Base-by-base conservation (phyloP, 1,139 yeast species). In the Maudiozyma humilis region DNA sequence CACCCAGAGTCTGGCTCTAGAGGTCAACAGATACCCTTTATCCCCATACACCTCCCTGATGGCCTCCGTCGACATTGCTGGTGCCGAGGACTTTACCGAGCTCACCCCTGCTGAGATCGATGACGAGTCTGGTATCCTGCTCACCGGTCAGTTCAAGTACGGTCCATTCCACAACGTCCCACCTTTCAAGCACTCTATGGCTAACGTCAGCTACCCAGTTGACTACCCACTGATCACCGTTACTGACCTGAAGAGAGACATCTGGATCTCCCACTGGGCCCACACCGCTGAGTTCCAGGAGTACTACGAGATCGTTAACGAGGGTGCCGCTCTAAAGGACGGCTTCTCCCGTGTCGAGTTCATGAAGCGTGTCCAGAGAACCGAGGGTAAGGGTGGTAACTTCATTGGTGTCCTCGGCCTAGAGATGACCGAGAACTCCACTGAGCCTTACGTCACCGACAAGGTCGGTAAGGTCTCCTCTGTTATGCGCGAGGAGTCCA, bases 381-480 rank as follows among this genome's bases (percentile, higher is more conserved):
- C 34, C 25, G 27, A 38, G 36, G 41, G 40, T 35, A 31, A 35
- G 32, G 42, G 40, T 29, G 45, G 46, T 32, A 46, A 44, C 13
- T 43, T 38, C 29, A 32, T 45, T 17, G 44, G 43, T 32, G 36
- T 43, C 32, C 30, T 49, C 17, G 81, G 78, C 50, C 69, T 85
- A 50, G 72, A 73, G 5, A 54, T 76, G 32, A 74, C 73, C 17
- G 63, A 65, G 18, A 70, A 69, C 43, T 66, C 76, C 6, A 71
- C 73, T 40, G 84, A 81, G 45, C 79, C 81, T 42, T 91, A 85
- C 68, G 86, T 71, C 60, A 81, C 87, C 18, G 98, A 91, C 64
- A 75, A 83, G 54, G 96, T 91, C 25, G 98, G 98, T 20, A 85
- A 86, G 66, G 96, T 91, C n/a, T 81, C 95, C 7, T 85, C 96